Percentiles rank a stretch among this genome's conserved stretches.
Conservation (phyloP, 257 asterid genomes). For the Solanum pimpinellifolium region DNA sequence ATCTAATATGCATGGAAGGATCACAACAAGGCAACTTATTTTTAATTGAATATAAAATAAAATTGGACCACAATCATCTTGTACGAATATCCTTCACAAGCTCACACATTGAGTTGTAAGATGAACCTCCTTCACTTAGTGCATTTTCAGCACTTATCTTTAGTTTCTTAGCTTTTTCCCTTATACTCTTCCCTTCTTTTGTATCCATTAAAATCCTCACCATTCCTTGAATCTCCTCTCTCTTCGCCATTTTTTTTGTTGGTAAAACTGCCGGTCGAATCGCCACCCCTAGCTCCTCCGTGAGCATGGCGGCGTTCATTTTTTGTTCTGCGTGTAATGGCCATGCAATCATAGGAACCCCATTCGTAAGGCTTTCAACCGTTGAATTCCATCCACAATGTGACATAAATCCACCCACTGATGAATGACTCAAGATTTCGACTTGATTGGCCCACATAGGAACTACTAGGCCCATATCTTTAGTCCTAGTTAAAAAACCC, state of each 20-base stretch:
- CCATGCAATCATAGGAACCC: not conserved
- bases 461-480: not conserved
- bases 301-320: not conserved
- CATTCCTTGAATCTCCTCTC: not conserved
- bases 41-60: too few relatives aligned
- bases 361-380: not conserved
- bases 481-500: not conserved
- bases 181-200: not conserved
- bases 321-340: not conserved
- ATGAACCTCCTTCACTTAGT: not conserved
- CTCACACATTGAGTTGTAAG: slow-evolving; percentile 6
- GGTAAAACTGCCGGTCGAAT: not conserved
- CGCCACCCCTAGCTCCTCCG: not conserved
- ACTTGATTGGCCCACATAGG: not conserved
- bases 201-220: not conserved
- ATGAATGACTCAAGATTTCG: not conserved
- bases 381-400: not conserved
- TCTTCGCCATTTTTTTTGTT: not conserved
- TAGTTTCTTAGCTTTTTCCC: not conserved
- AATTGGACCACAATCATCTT: too few relatives aligned
- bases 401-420: not conserved
- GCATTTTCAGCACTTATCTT: not conserved
- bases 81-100: not conserved
- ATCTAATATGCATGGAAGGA: too few relatives aligned
- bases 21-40: too few relatives aligned